Conservation (phyloP, 768 basidiomycete species). For the Termitomyces sp. region DNA sequence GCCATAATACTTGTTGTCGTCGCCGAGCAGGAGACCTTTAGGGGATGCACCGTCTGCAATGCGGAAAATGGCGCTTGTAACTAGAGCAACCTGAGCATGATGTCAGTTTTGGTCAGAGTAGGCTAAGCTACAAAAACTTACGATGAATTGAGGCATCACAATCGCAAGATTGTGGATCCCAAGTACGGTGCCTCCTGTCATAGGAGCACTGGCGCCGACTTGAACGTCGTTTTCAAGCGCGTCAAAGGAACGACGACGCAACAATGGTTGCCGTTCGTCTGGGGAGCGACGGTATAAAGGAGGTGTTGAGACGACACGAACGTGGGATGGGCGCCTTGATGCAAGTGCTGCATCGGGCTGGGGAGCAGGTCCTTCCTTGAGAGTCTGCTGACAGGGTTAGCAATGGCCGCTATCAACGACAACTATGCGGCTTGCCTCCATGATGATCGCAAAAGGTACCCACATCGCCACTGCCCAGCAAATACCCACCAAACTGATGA, state of each 20-base stretch:
- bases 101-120: constrained; percentile 4
- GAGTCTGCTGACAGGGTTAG: constrained; percentile 39
- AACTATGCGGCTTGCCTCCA: constrained; percentile 61
- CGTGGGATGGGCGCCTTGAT: constrained; percentile 40
- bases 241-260: constrained; percentile 54
- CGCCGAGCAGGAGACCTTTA: constrained; percentile 28
- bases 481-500: constrained; percentile 82
- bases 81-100: constrained; percentile 63
- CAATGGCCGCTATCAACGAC: not conserved
- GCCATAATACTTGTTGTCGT: constrained; percentile 59
- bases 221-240: constrained; percentile 35
- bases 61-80: constrained; percentile 84
- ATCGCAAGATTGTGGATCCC: constrained; percentile 96
- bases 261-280: constrained; percentile 53
- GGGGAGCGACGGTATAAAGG: constrained; percentile 24
- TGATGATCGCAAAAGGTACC: constrained; percentile 96
- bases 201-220: constrained; percentile 35
- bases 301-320: constrained; percentile 50
- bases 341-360: constrained; percentile 14
- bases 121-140: constrained; percentile 33
- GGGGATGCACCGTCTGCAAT: constrained; percentile 57
- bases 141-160: constrained; percentile 91
- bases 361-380: constrained; percentile 64
- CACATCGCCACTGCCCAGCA: constrained; percentile 98
- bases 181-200: constrained; percentile 86